Evolutionary conservation across 2,329 filamentous ascomycete genomes (phyloP).

Genomic region (Fusarium goolgardi): DNA sequence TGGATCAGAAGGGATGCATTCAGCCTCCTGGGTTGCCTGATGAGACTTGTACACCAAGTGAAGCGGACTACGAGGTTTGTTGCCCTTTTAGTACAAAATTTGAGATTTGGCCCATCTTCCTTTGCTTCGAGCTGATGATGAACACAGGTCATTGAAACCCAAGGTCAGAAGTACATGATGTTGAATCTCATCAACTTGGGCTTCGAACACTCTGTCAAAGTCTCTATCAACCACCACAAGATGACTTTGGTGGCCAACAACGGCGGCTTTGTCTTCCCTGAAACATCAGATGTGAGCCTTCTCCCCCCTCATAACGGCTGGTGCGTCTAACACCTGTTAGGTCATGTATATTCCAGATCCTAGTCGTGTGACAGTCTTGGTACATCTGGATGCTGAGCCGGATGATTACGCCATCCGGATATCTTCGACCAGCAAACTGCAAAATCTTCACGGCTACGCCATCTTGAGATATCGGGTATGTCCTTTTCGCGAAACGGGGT

Average conservation of each 20-base stretch:
- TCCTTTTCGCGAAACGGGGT: rapidly evolving
- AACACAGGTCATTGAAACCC: not conserved
- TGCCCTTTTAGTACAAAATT: no score
- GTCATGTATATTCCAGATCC: constrained; percentile 7
- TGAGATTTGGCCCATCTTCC: rapidly evolving
- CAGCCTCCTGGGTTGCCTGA: not conserved
- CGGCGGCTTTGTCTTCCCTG: constrained; percentile 10
- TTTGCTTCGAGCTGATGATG: not conserved
- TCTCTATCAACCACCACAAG: constrained; percentile 7
- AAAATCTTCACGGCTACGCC: not conserved
- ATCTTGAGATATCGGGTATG: not conserved
- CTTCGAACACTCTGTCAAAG: constrained; percentile 8
- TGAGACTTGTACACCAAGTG: not conserved
- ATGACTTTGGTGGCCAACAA: constrained; percentile 11
- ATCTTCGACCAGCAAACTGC: not conserved
- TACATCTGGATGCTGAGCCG: constrained; percentile 3
- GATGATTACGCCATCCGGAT: constrained; percentile 1
- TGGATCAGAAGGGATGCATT: constrained; percentile 11
- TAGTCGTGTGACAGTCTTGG: constrained; percentile 1
- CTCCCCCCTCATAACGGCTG: rapidly evolving
- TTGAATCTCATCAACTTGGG: constrained; percentile 15
- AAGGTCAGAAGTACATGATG: constrained; percentile 1
- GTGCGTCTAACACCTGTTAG: not conserved
- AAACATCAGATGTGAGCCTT: not conserved
- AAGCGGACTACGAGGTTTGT: constrained; percentile 4